Conservation (phyloP, 1,284 basidiomycete species). For the Cryptococcus hybrid region DNA sequence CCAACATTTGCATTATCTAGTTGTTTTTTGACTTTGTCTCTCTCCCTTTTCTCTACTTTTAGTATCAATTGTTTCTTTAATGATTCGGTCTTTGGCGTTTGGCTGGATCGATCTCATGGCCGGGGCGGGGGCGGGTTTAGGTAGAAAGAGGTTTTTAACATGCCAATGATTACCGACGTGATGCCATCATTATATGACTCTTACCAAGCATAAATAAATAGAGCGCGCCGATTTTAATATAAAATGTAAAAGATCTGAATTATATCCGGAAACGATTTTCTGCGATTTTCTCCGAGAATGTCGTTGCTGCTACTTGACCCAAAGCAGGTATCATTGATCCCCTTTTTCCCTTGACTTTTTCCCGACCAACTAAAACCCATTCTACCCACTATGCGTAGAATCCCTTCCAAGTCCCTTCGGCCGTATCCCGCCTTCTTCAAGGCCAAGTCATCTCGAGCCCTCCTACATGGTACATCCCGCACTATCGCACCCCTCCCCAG, state of each 20-base stretch:
- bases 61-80: not conserved
- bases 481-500: conserved; percentile 78
- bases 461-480: conserved; percentile 85
- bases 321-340: no score
- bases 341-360: no score
- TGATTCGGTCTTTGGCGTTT: not conserved
- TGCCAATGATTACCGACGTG: no score
- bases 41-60: not conserved
- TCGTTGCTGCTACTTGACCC: not conserved
- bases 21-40: not conserved
- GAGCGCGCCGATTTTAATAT: no score
- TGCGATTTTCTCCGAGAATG: not conserved
- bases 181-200: no score
- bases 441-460: conserved; percentile 65
- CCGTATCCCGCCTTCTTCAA: conserved; percentile 77
- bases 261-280: not conserved
- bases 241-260: no score
- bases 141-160: no score
- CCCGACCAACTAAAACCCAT: not conserved
- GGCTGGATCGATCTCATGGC: no score
- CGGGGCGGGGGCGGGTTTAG: no score
- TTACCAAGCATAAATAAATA: no score
- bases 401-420: conserved; percentile 72
- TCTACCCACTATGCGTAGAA: not conserved
- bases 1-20: conserved; percentile 4